Evolutionary conservation across 768 basidiomycete genomes (phyloP), one percentile per base, ranked within the genome.

Genomic region (Suillus plorans): DNA sequence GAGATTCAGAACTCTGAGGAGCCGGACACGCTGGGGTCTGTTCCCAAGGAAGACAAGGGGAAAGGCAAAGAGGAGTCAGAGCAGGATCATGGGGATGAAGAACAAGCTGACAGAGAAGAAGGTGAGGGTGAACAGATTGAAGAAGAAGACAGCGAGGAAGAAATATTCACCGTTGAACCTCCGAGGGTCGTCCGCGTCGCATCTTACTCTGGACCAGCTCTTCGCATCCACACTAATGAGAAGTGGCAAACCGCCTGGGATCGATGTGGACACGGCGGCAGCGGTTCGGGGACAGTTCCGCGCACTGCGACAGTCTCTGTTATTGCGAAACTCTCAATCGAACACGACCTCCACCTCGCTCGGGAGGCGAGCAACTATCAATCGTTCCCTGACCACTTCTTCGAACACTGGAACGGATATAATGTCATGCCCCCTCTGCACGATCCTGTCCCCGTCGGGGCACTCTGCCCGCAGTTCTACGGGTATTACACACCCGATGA

Each of bases 391-490:
- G 68, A 71, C 3, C 75, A 64, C 28, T 71, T 76, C 50, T 74
- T 76, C 56, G 52, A 68, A 25, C 67, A 75, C 49, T 75, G 69
- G 49, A 65, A 63, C 10, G 73, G 71, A 34, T 73, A 75, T 47
- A 76, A 71, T 7, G 7, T 70, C 55, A 36, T 73, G 0, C 2
- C 8, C 5, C 75, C 73, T 22, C 36, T 85, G 6, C 73, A 74
- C 37, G 69, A 80, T 66, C 81, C 85, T 0, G 79, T 82, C 0
- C 84, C 85, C 3, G 75, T 84, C 4, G 75, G 78, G 8, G 80
- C 88, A 0, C 56, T 88, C 56, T 83, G 85, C 4, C 88, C 89
- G 0, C 86, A 88, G 70, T 89, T 83, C 72, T 89, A 86, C 67
- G 88, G 89, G 1, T 86, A 85, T 72, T 89, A 89, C 67, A 70